Evolutionary conservation across 805 yeast species (phyloP).

Genomic region (Pichia nanzhaoensis): DNA sequence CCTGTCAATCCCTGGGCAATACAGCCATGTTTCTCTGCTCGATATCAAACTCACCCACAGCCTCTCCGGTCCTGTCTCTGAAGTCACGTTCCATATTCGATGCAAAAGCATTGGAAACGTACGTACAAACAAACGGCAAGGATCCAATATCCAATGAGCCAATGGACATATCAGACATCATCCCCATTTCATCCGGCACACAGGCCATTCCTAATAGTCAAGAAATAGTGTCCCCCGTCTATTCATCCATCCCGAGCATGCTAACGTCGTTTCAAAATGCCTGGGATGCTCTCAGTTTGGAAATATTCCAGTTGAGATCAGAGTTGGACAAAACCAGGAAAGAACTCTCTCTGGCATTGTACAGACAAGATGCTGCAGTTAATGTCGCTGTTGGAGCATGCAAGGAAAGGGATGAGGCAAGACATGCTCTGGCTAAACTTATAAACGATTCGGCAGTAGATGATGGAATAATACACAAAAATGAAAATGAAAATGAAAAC

Average conservation of each 20-base stretch:
- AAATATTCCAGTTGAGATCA: constrained; percentile 68
- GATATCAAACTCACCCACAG: constrained; percentile 63
- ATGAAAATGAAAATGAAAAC: constrained; percentile 23
- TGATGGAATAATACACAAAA: background rate
- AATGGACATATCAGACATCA: constrained; percentile 49
- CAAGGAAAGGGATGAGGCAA: constrained; percentile 72
- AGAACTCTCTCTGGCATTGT: constrained; percentile 70
- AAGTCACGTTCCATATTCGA: constrained; percentile 70
- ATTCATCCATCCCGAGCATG: constrained; percentile 70
- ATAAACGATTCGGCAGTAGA: constrained; percentile 31
- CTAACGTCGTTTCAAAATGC: constrained; percentile 74
- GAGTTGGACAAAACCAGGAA: constrained; percentile 59
- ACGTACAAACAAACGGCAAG: constrained; percentile 53
- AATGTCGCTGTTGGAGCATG: constrained; percentile 72
- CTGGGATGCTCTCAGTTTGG: constrained; percentile 84
- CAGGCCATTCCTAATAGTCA: constrained; percentile 12
- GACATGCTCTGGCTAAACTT: constrained; percentile 53
- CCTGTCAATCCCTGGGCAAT: no score
- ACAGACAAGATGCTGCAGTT: constrained; percentile 86
- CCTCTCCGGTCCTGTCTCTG: constrained; percentile 71
- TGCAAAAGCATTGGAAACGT: constrained; percentile 48
- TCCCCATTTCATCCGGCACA: constrained; percentile 28
- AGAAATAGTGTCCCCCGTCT: constrained; percentile 29
- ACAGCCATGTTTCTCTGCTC: constrained; percentile 23
- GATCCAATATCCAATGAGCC: constrained; percentile 76